These are phyloP conservation scores for Clarireedia monteithiana DNA, from an alignment of 2,329 filamentous ascomycete genomes.

Conservation along the genomic window DNA sequence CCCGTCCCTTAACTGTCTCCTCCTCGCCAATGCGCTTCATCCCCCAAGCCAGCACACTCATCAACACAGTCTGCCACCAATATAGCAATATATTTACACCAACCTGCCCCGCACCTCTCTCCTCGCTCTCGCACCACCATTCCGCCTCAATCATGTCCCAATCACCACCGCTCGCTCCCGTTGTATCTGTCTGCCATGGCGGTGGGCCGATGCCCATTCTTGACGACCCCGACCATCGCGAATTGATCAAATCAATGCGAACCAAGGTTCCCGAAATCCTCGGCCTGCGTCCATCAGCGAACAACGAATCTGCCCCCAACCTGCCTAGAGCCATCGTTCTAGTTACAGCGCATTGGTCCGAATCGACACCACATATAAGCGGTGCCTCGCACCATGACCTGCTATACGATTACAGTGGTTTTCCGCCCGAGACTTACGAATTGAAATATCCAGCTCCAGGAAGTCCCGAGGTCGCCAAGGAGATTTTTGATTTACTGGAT, in stretches of 20 bases:
- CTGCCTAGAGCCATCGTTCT: conserved; percentile 62
- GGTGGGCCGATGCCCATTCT: conserved; percentile 49
- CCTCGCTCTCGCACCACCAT: not conserved
- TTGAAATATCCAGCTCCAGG: conserved; percentile 50
- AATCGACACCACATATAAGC: conserved; percentile 46
- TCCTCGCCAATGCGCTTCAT: not conserved
- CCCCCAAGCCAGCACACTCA: not conserved
- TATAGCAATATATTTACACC: conserved; percentile 3
- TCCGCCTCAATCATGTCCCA: not conserved
- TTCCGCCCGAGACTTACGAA: conserved; percentile 46
- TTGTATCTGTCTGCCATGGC: conserved; percentile 21
- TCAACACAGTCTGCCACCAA: conserved; percentile 1
- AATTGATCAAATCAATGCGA: conserved; percentile 44
- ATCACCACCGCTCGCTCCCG: conserved; percentile 9
- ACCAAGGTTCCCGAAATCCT: conserved; percentile 48
- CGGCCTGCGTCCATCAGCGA: conserved; percentile 39
- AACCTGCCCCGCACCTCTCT: not conserved
- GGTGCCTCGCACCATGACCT: conserved; percentile 40
- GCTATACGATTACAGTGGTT: conserved; percentile 52
- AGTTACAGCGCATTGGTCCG: conserved; percentile 70
- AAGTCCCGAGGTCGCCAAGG: conserved; percentile 42
- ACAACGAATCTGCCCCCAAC: not conserved
- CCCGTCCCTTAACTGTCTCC: not conserved
- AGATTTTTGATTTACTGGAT: conserved; percentile 39
- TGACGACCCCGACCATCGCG: conserved; percentile 43